Evolutionary conservation across 2,329 filamentous ascomycete genomes (phyloP), one percentile per base, ranked within the genome.

Genomic region (Arthrinium puccinioides): DNA sequence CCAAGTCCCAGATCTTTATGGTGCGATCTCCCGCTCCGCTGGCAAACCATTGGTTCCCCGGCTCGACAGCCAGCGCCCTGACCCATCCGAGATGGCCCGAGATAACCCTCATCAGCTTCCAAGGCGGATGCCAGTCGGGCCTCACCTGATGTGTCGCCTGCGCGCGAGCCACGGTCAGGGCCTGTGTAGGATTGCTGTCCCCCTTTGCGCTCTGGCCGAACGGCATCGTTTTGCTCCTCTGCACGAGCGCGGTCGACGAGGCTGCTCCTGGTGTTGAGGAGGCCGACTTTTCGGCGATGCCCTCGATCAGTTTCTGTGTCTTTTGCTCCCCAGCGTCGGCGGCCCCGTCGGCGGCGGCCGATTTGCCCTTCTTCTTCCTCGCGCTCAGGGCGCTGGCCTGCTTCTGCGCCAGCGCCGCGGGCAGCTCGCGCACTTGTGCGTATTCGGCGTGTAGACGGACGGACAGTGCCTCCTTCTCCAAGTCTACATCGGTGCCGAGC

Each of bases 1-100:
- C 92, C 45, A 98, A 63, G 63, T 98, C 90, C 90, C 90, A 98
- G 45, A 98, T 94, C 69, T 98, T 98, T 65, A 98, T 96, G 2
- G 90, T 97, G 36, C 94, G 74, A 59, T 98, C 92, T 38, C 90
- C 94, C 6, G 90, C 88, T 44, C 92, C 92, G 51, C 86, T 94
- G 15, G 88, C 92, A 60, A 98, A 98, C 87, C 89, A 98, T 60
- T 95, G 79, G 62, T 98, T 98, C 53, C 87, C 86, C 2, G 94
- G 94, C 62, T 98, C 94, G 33, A 97, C 87, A 1, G 90, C 87
- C 52, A 96, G 66, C 48, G 78, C 78, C 43, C 89, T 75, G 45
- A 98, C 92, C 92, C 92, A 98, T 19, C 92, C 92, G 50, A 98
- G 63, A 59, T 97, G 92, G 13, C 94, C 92, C 1, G 88, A 95